Base-by-base conservation (phyloP, 148 eudicot species). In the Nepenthes mirabilis region DNA sequence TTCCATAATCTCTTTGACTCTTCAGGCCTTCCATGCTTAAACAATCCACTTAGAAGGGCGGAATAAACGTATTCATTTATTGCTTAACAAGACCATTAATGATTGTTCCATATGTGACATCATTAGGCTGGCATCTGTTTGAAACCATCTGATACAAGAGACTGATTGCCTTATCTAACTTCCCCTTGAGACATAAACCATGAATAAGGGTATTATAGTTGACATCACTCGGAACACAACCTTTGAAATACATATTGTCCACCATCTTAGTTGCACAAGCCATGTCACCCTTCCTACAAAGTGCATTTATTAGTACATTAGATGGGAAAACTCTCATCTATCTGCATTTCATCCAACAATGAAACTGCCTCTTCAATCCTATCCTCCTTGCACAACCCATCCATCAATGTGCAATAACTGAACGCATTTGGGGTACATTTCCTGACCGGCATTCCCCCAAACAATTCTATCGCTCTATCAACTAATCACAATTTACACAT, bases 321-420 rank as follows among this genome's bases (percentile, higher is more conserved):
- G 81, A 91, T 0, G 86, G 98, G 95, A 70, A 63, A 71, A 60
- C 94, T 83, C 6, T 94, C 98, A 70, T 91, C 96, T 54, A 83
- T 64, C 62, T 85, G 98, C 98, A 91, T 91, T 78, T 91, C 98
- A 77, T 91, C 98, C 72, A 91, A 76, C 76, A 91, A 69, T 2
- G 76, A 69, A 47, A 88, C 86, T 0, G 91, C 96, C 63, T 91
- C 96, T 47, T 91, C 88, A 56, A 85, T 82, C 54, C 96, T 82
- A 54, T 58, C 71, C 50, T 73, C 80, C 70, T 83, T 88, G 57
- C 96, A 88, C 78, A 91, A 77, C 50, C 98, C 98, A 80, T 83
- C 85, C 94, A 91, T 91, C 77, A 91, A 58, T 2, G 96, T 91
- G 61, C 84, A 71, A 68, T 88, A 91, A 13, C 94, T 91, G 37